phyloP scores from a whole-genome alignment of 83 land plant genomes.

The Picea abies region DNA sequence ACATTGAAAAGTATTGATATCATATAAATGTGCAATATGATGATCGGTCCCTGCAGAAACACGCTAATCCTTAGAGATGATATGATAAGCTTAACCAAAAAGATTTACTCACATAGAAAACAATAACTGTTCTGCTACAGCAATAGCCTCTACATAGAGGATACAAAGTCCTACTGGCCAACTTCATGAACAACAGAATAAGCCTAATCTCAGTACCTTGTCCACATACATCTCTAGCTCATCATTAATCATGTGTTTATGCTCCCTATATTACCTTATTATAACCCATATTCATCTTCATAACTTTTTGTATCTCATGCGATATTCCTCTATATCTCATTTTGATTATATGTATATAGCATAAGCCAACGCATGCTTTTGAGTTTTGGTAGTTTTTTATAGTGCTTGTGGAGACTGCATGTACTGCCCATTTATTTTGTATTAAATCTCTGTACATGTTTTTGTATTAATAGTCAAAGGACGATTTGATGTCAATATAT shows the following conservation, averaged over 20 bases:
- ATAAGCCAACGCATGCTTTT: too few relatives aligned
- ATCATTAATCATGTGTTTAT: neutral
- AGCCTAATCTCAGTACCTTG: neutral
- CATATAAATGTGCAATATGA: constrained; percentile 89
- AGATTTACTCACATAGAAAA: neutral
- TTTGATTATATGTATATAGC: too few relatives aligned
- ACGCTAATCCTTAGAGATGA: neutral
- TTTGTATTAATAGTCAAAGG: too few relatives aligned
- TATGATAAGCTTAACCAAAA: neutral
- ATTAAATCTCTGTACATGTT: too few relatives aligned
- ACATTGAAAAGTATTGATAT: constrained; percentile 87
- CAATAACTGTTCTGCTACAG: neutral
- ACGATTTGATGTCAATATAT: too few relatives aligned
- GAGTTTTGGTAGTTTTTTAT: too few relatives aligned
- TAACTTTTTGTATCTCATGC: too few relatives aligned
- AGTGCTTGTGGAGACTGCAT: too few relatives aligned
- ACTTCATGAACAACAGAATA: neutral
- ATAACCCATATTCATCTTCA: too few relatives aligned
- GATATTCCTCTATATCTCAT: too few relatives aligned
- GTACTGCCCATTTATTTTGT: too few relatives aligned
- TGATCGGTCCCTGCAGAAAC: constrained; percentile 86
- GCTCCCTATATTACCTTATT: too few relatives aligned
- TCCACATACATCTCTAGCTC: neutral
- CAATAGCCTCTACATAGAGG: neutral
- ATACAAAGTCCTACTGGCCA: neutral